A percentile compares a stretch with the other conserved stretches of the same genome.
These are phyloP conservation scores for Nematodospora valgi DNA, from an alignment of 805 yeast species.

Conservation along the genomic window DNA sequence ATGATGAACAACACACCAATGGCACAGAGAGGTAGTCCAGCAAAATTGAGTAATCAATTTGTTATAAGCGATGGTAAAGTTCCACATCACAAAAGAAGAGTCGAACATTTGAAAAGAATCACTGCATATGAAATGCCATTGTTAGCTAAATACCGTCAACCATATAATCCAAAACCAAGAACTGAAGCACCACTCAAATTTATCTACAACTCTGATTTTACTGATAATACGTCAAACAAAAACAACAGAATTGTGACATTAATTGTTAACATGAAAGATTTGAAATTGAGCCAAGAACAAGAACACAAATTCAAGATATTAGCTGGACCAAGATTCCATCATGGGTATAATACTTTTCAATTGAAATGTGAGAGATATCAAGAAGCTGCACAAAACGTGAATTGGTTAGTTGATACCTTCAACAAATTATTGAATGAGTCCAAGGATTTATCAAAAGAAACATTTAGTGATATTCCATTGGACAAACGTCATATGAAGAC, in stretches of 20 bases:
- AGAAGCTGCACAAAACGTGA: constrained; percentile 84
- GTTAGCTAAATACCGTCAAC: constrained; percentile 69
- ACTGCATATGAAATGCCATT: constrained; percentile 93
- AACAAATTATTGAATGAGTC: constrained; percentile 61
- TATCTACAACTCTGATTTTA: constrained; percentile 62
- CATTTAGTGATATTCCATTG: constrained; percentile 72
- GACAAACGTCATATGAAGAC: constrained; percentile 66
- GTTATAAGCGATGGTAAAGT: constrained; percentile 35
- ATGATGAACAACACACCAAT: constrained; percentile 40
- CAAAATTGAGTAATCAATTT: constrained; percentile 31
- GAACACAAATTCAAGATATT: constrained; percentile 74
- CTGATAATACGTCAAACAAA: constrained; percentile 70
- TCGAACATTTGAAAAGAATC: constrained; percentile 71
- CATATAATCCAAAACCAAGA: constrained; percentile 49
- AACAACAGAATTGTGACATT: constrained; percentile 64
- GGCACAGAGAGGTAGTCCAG: constrained; percentile 34
- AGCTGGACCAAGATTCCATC: constrained; percentile 75
- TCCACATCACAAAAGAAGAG: constrained; percentile 57
- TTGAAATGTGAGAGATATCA: constrained; percentile 63
- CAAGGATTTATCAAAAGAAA: constrained; percentile 54
- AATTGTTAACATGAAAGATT: constrained; percentile 48
- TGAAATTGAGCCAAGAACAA: constrained; percentile 50
- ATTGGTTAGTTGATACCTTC: constrained; percentile 62
- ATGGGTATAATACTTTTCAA: constrained; percentile 53
- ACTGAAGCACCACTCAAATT: constrained; percentile 56